These are phyloP conservation scores for Hypoxylon sp. DNA, from an alignment of 2,329 filamentous ascomycete species.

Conservation along the genomic window DNA sequence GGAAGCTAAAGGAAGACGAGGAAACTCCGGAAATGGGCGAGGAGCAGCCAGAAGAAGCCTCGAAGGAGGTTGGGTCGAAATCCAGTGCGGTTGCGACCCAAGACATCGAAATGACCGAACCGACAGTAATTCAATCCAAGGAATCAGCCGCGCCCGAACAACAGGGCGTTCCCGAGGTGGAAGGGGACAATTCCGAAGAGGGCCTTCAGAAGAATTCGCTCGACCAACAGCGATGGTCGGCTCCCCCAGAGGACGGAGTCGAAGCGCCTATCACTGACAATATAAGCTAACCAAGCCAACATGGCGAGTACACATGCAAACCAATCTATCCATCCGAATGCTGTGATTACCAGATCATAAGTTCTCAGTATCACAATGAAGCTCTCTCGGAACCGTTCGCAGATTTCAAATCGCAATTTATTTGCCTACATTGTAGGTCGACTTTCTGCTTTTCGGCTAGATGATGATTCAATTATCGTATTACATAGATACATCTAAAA, in stretches of 20 bases:
- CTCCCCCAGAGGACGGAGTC: constrained; percentile 34
- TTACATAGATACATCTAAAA: no score
- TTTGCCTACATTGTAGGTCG: no score
- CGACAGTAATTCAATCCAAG: background rate
- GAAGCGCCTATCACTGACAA: background rate
- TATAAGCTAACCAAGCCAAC: background rate
- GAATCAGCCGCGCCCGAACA: constrained; percentile 6
- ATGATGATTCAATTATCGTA: no score
- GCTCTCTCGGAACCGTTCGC: no score
- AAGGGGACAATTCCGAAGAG: constrained; percentile 41
- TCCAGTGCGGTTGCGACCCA: background rate
- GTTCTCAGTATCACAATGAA: no score
- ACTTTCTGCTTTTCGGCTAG: no score
- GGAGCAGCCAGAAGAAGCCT: constrained; percentile 12
- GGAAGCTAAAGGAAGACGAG: constrained; percentile 66
- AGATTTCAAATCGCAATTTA: no score
- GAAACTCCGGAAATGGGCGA: constrained; percentile 33
- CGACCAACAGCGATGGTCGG: constrained; percentile 41
- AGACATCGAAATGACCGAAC: constrained; percentile 9
- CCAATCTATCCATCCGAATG: background rate
- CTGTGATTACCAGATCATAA: background rate
- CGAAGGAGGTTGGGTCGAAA: constrained; percentile 2
- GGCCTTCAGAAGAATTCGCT: constrained; percentile 41
- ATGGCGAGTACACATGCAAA: background rate
- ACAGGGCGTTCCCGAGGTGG: constrained; percentile 14